These are phyloP conservation scores for Fagopyrum homotropicum DNA, from an alignment of 148 eudicot genomes.

Conservation along the genomic window DNA sequence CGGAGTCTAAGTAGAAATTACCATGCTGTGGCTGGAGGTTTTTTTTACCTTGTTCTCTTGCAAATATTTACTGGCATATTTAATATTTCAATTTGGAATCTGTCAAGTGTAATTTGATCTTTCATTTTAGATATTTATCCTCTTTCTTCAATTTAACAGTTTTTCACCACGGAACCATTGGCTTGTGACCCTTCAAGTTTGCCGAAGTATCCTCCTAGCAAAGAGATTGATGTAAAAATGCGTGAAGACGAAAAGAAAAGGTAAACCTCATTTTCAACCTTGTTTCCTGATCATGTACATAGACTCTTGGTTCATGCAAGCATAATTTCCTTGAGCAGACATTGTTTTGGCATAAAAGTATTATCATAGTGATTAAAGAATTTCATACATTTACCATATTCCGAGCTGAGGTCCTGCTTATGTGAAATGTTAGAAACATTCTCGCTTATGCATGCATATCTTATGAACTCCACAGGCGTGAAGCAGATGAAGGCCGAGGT, in stretches of 20 bases:
- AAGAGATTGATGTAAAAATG: constrained; percentile 85
- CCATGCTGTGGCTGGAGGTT: background rate
- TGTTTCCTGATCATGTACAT: background rate
- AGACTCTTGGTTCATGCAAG: background rate
- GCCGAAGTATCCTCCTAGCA: constrained; percentile 93
- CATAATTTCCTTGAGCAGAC: background rate
- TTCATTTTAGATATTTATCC: background rate
- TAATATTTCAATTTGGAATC: background rate
- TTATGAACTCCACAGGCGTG: constrained; percentile 34
- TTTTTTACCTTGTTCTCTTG: background rate
- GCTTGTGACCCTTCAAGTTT: constrained; percentile 79
- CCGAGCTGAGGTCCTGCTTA: background rate
- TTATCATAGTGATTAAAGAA: background rate
- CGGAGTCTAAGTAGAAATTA: background rate
- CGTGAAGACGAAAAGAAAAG: constrained; percentile 71
- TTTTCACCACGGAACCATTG: constrained; percentile 57
- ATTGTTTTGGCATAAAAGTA: background rate
- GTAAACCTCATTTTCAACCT: constrained; percentile 21
- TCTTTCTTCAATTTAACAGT: constrained; percentile 31
- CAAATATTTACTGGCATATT: background rate
- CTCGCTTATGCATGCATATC: background rate
- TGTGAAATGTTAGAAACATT: constrained; percentile 2
- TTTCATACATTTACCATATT: background rate
- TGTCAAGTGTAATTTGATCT: background rate
- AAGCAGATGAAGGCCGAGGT: constrained; percentile 32